Percentiles rank a stretch among this genome's conserved stretches.
These are phyloP conservation scores for Collybia sordida DNA, from an alignment of 768 basidiomycete genomes.

Conservation along the genomic window DNA sequence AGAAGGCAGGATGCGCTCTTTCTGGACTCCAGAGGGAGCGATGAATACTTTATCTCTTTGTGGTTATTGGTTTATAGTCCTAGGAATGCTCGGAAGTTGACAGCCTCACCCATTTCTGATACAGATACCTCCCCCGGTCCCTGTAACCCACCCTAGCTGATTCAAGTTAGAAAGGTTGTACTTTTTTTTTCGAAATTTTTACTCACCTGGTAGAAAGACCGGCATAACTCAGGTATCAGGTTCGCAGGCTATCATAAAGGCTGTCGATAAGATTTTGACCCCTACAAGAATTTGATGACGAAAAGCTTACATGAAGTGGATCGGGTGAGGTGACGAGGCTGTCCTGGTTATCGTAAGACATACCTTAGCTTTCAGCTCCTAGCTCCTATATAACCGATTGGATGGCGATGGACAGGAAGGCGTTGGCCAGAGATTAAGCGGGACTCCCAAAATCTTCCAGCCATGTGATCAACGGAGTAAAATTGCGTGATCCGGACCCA, in stretches of 20 bases:
- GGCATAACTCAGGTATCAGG: constrained; percentile 83
- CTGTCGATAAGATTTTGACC: not conserved
- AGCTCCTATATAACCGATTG: no score
- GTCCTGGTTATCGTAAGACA: constrained; percentile 35
- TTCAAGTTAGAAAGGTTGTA: constrained; percentile 10
- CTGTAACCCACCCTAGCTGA: constrained; percentile 87
- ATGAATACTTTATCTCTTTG: constrained; percentile 79
- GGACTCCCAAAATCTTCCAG: no score
- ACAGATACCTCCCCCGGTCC: constrained; percentile 81
- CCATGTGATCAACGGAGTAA: constrained; percentile 14
- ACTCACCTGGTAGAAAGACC: constrained; percentile 68
- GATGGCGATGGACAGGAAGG: no score
- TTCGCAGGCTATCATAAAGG: constrained; percentile 71
- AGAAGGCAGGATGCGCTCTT: constrained; percentile 79
- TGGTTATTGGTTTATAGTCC: not conserved
- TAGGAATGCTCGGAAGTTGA: not conserved
- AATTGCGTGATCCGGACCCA: constrained; percentile 17
- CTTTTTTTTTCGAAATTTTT: constrained; percentile 3
- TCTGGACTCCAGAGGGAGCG: constrained; percentile 89
- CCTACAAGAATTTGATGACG: not conserved
- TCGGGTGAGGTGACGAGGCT: constrained; percentile 58
- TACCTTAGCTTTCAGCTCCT: constrained; percentile 2
- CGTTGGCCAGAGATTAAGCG: no score
- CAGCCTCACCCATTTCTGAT: constrained; percentile 62
- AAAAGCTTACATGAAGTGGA: constrained; percentile 56